Evolutionary conservation across 2,329 filamentous ascomycete species (phyloP).

Genomic region (Beauveria australis): DNA sequence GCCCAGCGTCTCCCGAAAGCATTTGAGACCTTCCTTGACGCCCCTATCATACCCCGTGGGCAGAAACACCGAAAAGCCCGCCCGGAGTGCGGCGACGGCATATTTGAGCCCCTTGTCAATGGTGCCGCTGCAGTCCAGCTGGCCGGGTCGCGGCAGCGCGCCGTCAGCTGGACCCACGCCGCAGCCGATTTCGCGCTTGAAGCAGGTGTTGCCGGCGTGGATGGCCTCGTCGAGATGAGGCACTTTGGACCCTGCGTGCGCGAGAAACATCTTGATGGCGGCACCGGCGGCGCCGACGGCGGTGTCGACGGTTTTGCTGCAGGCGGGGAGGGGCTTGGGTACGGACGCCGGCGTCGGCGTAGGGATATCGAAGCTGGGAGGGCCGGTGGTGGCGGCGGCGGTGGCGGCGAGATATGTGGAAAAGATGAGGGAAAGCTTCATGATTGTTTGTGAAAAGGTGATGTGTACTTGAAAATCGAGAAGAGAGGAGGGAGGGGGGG

Average conservation of each 20-base stretch:
- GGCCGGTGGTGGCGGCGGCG: not conserved
- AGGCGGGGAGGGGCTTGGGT: not conserved
- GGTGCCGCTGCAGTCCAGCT: not conserved
- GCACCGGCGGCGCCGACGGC: not conserved
- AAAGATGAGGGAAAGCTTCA: not conserved
- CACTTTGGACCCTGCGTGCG: no score
- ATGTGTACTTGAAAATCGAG: not conserved
- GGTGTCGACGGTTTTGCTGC: not conserved
- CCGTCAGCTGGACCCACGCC: not conserved
- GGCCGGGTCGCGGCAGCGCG: not conserved
- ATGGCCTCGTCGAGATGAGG: not conserved
- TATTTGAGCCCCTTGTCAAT: not conserved
- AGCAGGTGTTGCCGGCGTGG: not conserved
- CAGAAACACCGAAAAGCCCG: no score
- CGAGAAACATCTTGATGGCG: no score
- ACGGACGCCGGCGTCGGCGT: not conserved
- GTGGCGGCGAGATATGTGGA: not conserved
- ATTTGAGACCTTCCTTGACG: not conserved
- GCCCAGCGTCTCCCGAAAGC: conserved; percentile 58
- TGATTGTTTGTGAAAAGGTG: not conserved
- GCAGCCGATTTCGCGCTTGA: not conserved
- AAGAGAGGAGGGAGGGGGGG: no score
- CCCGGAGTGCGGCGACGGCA: not conserved
- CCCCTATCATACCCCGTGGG: not conserved
- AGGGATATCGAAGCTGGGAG: not conserved